phyloP scores from a whole-genome alignment of 1,139 yeast species.

The Suhomyces maxii region DNA sequence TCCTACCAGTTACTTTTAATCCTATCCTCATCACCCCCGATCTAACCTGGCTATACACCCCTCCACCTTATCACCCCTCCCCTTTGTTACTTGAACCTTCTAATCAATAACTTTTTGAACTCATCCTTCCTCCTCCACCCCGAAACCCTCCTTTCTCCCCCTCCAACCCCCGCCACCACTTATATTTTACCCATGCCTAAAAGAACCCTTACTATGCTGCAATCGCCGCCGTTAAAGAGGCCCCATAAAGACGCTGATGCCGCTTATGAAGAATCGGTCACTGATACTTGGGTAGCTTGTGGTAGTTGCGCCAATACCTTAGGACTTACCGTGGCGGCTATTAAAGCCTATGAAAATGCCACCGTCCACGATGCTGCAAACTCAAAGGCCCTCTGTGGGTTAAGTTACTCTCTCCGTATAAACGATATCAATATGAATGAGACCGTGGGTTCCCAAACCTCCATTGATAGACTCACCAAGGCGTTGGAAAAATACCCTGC shows the following conservation, averaged over 20 bases:
- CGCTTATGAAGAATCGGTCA: constrained; percentile 25
- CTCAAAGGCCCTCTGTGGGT: constrained; percentile 42
- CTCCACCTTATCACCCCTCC: no score
- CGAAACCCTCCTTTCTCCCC: no score
- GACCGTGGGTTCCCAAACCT: constrained; percentile 41
- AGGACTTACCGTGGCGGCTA: constrained; percentile 42
- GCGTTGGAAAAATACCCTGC: constrained; percentile 37
- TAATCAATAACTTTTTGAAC: no score
- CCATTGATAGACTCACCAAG: constrained; percentile 43
- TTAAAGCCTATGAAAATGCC: constrained; percentile 48
- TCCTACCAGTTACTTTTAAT: no score
- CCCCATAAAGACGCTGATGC: constrained; percentile 11
- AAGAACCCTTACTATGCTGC: constrained; percentile 10
- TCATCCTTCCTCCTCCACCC: no score
- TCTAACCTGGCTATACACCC: no score
- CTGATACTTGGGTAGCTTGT: constrained; percentile 51
- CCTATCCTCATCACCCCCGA: no score
- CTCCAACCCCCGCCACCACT: no score
- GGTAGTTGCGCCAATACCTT: constrained; percentile 52
- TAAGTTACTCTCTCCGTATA: constrained; percentile 39
- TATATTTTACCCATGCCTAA: constrained; percentile 7
- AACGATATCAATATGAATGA: constrained; percentile 38
- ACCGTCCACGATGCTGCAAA: constrained; percentile 45
- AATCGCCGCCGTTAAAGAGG: constrained; percentile 11
- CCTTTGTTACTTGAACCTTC: no score